phyloP scores from a whole-genome alignment of 2,329 filamentous ascomycete species.

The Coccinonectria pachysandricola region DNA sequence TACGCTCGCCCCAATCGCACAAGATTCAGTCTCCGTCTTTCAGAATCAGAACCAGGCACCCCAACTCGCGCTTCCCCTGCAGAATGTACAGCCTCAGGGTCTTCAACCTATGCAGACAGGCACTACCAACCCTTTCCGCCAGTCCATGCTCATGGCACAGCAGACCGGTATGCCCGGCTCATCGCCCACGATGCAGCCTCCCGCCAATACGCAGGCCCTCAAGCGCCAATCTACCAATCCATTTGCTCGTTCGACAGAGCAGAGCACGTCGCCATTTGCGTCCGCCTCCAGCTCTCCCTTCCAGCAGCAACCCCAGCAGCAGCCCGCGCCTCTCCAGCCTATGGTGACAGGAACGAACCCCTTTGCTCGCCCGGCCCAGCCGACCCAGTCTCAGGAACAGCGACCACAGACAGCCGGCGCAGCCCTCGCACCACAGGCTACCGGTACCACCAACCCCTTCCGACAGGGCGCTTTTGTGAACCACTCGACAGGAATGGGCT shows the following conservation, averaged over 20 bases:
- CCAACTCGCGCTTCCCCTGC: conserved; percentile 9
- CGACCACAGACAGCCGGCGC: conserved; percentile 36
- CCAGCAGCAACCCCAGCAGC: conserved; percentile 29
- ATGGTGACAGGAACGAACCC: conserved; percentile 49
- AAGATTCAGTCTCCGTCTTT: conserved; percentile 1
- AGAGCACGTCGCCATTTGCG: conserved; percentile 26
- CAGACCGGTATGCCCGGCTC: conserved; percentile 35
- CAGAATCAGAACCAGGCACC: conserved; percentile 25
- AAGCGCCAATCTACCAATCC: conserved; percentile 71
- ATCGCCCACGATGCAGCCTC: conserved; percentile 26
- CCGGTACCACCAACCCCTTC: conserved; percentile 90
- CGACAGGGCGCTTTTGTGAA: conserved; percentile 84
- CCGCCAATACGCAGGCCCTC: conserved; percentile 30
- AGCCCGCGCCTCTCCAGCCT: conserved; percentile 32
- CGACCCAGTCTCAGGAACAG: conserved; percentile 25
- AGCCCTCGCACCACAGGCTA: conserved; percentile 61
- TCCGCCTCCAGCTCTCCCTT: conserved; percentile 31
- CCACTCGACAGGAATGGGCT: conserved; percentile 76
- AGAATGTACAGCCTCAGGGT: conserved; percentile 12
- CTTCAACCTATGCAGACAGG: conserved; percentile 21
- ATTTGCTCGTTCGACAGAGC: conserved; percentile 61
- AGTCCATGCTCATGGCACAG: conserved; percentile 66
- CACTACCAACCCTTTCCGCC: conserved; percentile 85
- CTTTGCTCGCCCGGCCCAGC: conserved; percentile 37
- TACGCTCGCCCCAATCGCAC: conserved; percentile 9